Evolutionary conservation across 768 basidiomycete genomes (phyloP), one percentile per base, ranked within the genome.

Genomic region (Leccinum broughii): DNA sequence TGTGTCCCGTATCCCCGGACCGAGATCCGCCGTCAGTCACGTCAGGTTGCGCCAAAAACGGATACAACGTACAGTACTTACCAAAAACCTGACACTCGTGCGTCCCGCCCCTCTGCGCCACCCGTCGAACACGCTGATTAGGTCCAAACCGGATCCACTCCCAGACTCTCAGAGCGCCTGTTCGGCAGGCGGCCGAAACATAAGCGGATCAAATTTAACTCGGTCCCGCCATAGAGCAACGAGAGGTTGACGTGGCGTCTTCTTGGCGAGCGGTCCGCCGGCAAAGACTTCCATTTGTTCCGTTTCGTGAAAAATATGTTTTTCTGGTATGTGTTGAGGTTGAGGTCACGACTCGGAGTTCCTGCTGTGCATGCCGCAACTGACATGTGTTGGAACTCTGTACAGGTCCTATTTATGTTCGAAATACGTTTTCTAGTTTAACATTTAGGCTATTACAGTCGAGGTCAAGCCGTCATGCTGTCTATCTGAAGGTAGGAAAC

Each of bases 211-310:
- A 44, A 74, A 26, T 26, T 26, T 26, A 26, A 70, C 60, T 81
- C 79, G 1, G 76, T 81, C 17, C 59, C 66, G 20, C 80, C 77
- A 54, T 79, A 80, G 1, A 75, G 8, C 70, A 59, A 34, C 24
- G 57, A 48, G 11, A 80, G 37, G 10, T 69, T 69, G 2, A 80
- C 75, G 0, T 37, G 37, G 37, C 80, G 37, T 64, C 57, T 71
- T 74, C 3, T 68, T 61, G 2, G 79, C 63, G 3, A 81, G 65
- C 0, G 78, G 69, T 0, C 78, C 79, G 24, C 79, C 80, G 0
- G 61, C 64, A 60, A 65, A 81, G 1, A 24, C 37, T 77, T 80
- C n/a, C 4, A 3, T 26, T 9, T 26, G 1, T 5, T 17, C 56
- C 15, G 35, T 34, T 32, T 26, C 9, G 30, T 30, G 30, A 30